Conservation (phyloP, 208 protist genomes). For the Borovskyia barvae region DNA sequence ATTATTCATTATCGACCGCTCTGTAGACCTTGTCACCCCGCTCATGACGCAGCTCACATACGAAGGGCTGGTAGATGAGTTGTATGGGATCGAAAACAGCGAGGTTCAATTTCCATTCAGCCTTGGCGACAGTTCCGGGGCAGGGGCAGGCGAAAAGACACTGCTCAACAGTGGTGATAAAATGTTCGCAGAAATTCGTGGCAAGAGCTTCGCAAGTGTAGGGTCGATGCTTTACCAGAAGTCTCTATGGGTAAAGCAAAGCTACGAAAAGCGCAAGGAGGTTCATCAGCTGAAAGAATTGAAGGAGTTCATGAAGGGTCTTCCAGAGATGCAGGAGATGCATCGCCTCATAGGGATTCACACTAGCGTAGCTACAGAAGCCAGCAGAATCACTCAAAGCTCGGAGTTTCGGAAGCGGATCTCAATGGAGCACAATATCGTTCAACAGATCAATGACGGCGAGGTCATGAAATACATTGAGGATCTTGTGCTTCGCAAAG, state of each 20-base stretch:
- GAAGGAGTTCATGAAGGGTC: conserved; percentile 85
- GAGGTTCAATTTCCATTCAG: conserved; percentile 68
- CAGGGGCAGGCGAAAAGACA: conserved; percentile 22
- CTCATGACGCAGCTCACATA: conserved; percentile 89
- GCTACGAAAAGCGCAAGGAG: conserved; percentile 81
- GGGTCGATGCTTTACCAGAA: conserved; percentile 80
- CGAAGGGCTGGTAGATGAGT: conserved; percentile 87
- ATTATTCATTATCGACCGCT: conserved; percentile 80
- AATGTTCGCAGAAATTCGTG: conserved; percentile 81
- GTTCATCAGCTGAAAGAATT: conserved; percentile 85
- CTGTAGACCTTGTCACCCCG: conserved; percentile 79
- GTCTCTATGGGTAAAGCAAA: conserved; percentile 82
- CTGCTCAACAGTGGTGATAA: conserved; percentile 54
- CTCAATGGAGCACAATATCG: conserved; percentile 71
- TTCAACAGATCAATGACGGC: conserved; percentile 66
- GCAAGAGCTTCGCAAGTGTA: conserved; percentile 74
- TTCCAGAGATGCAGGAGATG: conserved; percentile 86
- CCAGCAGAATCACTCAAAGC: conserved; percentile 69
- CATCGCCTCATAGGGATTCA: conserved; percentile 80
- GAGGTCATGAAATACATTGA: conserved; percentile 83
- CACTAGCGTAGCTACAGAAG: conserved; percentile 73
- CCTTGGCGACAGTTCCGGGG: conserved; percentile 46
- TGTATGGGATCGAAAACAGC: conserved; percentile 67
- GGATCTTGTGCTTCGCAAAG: conserved; percentile 65
- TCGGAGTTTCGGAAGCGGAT: conserved; percentile 66